These are phyloP conservation scores for Colletotrichum siamense DNA, from an alignment of 2,329 filamentous ascomycete species.

Conservation along the genomic window DNA sequence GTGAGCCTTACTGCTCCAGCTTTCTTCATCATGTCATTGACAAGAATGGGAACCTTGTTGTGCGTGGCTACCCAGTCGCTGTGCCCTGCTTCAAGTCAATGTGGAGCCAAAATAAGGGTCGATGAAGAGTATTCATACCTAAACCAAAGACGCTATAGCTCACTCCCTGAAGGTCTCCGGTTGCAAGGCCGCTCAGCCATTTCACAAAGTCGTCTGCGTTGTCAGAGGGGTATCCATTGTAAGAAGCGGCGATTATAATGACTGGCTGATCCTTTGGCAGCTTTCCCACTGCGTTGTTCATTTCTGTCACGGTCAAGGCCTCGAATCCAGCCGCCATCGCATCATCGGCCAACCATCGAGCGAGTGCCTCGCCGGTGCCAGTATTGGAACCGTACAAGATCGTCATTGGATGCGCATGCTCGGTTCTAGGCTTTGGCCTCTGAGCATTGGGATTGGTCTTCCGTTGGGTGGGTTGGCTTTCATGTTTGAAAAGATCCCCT, in stretches of 20 bases:
- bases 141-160: constrained; percentile 73
- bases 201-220: constrained; percentile 73
- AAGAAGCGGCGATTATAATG: constrained; percentile 72
- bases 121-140: not conserved
- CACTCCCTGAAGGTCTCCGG: constrained; percentile 57
- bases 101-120: fast-evolving
- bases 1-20: not conserved
- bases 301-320: constrained; percentile 54
- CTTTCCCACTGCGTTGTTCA: constrained; percentile 67
- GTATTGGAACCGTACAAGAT: constrained; percentile 78
- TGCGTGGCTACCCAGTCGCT: not conserved
- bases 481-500: constrained; percentile 26
- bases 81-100: not conserved
- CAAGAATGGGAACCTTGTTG: not conserved
- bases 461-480: constrained; percentile 41
- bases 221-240: constrained; percentile 76
- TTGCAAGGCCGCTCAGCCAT: constrained; percentile 63
- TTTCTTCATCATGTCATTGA: not conserved
- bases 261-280: constrained; percentile 67
- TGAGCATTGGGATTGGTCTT: not conserved
- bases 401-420: constrained; percentile 51
- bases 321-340: constrained; percentile 65
- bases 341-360: constrained; percentile 65
- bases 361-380: constrained; percentile 75
- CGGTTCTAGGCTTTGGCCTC: not conserved